These are phyloP conservation scores for Pichia sp. DNA, from an alignment of 1,139 yeast genomes.

Conservation along the genomic window DNA sequence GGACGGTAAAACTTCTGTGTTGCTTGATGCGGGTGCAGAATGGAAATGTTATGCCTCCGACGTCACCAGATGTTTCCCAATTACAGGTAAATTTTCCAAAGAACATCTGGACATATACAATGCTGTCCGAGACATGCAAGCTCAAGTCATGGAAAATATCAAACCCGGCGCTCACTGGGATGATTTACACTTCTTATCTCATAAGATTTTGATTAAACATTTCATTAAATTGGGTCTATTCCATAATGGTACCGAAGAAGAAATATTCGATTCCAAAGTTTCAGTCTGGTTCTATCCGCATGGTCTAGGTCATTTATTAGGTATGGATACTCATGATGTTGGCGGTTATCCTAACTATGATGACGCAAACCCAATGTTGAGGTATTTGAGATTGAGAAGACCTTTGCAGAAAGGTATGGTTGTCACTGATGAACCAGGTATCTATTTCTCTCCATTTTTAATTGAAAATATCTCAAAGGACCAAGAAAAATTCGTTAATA, in stretches of 20 bases:
- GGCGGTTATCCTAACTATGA: conserved; percentile 82
- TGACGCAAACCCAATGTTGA: conserved; percentile 68
- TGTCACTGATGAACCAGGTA: conserved; percentile 92
- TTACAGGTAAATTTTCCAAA: conserved; percentile 78
- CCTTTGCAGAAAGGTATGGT: conserved; percentile 69
- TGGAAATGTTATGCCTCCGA: conserved; percentile 92
- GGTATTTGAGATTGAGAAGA: conserved; percentile 76
- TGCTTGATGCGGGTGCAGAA: conserved; percentile 96
- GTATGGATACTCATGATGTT: conserved; percentile 94
- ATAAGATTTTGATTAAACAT: conserved; percentile 62
- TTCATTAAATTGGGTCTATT: conserved; percentile 74
- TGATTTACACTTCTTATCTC: conserved; percentile 71
- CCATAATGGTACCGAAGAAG: conserved; percentile 51
- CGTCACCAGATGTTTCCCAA: conserved; percentile 93
- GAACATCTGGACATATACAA: conserved; percentile 81
- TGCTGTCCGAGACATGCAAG: conserved; percentile 80
- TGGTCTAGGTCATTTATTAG: conserved; percentile 88
- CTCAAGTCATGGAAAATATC: conserved; percentile 54
- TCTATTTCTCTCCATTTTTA: conserved; percentile 79
- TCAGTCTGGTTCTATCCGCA: conserved; percentile 87
- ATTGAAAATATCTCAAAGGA: conserved; percentile 56
- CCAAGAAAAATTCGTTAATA: conserved; percentile 54
- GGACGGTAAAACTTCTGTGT: conserved; percentile 49
- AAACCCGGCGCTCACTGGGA: conserved; percentile 87
- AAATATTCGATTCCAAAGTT: conserved; percentile 59